Evolutionary conservation across 257 asterid genomes (phyloP), one percentile per base, ranked within the genome.

Genomic region (Gentiana dahurica): DNA sequence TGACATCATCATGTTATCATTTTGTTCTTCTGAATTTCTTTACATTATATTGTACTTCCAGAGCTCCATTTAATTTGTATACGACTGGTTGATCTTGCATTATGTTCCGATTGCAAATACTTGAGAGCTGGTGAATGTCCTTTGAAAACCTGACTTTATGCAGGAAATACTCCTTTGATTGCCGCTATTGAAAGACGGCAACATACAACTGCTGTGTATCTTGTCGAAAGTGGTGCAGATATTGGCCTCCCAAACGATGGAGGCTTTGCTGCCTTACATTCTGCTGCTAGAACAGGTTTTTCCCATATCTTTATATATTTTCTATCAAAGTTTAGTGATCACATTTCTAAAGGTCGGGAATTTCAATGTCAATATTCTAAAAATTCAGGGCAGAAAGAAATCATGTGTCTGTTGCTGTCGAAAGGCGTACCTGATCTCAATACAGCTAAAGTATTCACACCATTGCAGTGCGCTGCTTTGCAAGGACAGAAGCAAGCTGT

Each of bases 111-210:
- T 24, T 24, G 24, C 24, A 24, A 24, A 24, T 24, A 24, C 24
- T 24, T 24, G 24, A 24, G 24, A 24, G 24, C 24, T 24, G 24
- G 24, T 24, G 24, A 24, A 24, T 24, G 24, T 24, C 24, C 24
- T 24, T 24, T 24, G 24, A 24, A 24, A 24, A 24, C 24, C 24
- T 24, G 24, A 24, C 24, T 24, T 24, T 0, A 24, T 24, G 24
- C 24, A 68, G 75, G 75, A 13, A 33, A 53, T 1, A 73, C 74
- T n/a, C 66, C 74, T 54, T 58, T 73, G 62, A 13, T 11, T 36
- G 39, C 32, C 12, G 75, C 78, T 34, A 36, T 58, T 36, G 3
- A 10, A 44, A 11, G 34, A 39, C 47, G 36, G 32, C 48, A 43
- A 36, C 38, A 12, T 5, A 47, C 32, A 1, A 65, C 72, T 32